Evolutionary conservation across 495 filamentous ascomycete species (phyloP), one percentile per base, ranked within the genome.

Genomic region (Daldinia bambusicola): DNA sequence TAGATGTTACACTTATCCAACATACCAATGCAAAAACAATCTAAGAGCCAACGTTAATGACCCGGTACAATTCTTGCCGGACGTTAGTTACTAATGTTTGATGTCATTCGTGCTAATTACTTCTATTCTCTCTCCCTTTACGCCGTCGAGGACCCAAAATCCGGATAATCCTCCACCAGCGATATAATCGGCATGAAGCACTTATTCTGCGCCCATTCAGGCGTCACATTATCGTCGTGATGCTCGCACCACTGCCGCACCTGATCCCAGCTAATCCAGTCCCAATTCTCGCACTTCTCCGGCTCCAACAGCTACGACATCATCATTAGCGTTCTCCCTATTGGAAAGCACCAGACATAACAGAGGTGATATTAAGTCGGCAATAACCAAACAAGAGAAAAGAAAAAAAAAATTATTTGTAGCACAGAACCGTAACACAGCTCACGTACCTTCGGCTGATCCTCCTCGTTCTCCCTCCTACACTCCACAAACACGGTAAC

Each of bases 281-380:
- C 73, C 90, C 90, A 93, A 1, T 75, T 78, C 38, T 83, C 84
- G 69, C 90, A 92, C 73, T 92, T 92, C 2, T 91, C 78, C 0
- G 89, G 89, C 66, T 93, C 90, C 58, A 86, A 22, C 4, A 86
- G 79, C 83, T 84, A 20, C 14, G 14, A 10, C 36, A 80, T 78
- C 60, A 48, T 75, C 61, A 50, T 79, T 69, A 61, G 53, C 14
- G n/a, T n/a, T 26, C 12, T 12, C 7, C 16, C 0, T 8, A 12
- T 12, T 18, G 16, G 20, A 41, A 0, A n/a, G n/a, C n/a, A n/a
- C n/a, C n/a, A n/a, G n/a, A n/a, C n/a, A n/a, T n/a, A n/a, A n/a
- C n/a, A n/a, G n/a, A n/a, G n/a, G n/a, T n/a, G n/a, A n/a, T n/a
- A n/a, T n/a, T n/a, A n/a, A n/a, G n/a, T n/a, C n/a, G n/a, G n/a